These are phyloP conservation scores for Aspergillus sp. DNA, from an alignment of 2,329 filamentous ascomycete species.

Conservation along the genomic window DNA sequence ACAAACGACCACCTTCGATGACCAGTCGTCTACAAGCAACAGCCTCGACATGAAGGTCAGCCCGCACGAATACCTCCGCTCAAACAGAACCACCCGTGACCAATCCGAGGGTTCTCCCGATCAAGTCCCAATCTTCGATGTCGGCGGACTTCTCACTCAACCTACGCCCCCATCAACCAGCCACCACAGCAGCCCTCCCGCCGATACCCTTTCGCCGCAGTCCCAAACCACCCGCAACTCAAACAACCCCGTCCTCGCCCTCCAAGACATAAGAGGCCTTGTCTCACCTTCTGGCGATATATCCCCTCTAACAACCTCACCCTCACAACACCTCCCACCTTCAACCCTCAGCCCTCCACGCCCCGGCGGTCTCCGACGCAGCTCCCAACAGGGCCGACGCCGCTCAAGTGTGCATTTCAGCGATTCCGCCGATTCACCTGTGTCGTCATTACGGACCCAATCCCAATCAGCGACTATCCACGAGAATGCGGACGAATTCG, in stretches of 20 bases:
- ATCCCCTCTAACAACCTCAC: slow-evolving; percentile 6
- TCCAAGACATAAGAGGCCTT: slow-evolving; percentile 38
- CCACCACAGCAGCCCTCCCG: slow-evolving; percentile 1
- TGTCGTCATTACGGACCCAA: slow-evolving; percentile 23
- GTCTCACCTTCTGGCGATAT: slow-evolving; percentile 12
- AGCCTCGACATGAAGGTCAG: slow-evolving; percentile 34
- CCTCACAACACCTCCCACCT: not conserved
- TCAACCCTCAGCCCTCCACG: slow-evolving; percentile 7
- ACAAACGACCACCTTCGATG: slow-evolving; percentile 22
- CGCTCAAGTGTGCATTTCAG: slow-evolving; percentile 20
- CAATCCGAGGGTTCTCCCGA: slow-evolving; percentile 48
- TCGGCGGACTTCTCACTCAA: slow-evolving; percentile 70
- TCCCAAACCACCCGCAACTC: not conserved
- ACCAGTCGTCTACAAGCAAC: slow-evolving; percentile 27
- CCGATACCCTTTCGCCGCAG: not conserved
- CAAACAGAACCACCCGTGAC: slow-evolving; percentile 28
- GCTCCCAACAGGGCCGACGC: slow-evolving; percentile 12
- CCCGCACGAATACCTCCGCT: slow-evolving; percentile 36
- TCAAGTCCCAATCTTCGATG: slow-evolving; percentile 79
- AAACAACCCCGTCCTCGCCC: slow-evolving; percentile 25
- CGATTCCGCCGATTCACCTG: slow-evolving; percentile 13
- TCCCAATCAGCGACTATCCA: slow-evolving; percentile 17
- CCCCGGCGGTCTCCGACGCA: slow-evolving; percentile 14
- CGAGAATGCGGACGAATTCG: slow-evolving; percentile 23
- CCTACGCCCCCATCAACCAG: slow-evolving; percentile 9